Percentiles rank a stretch among this genome's conserved stretches.
phyloP scores from a whole-genome alignment of 495 filamentous ascomycete genomes.

The Neurospora sp. region DNA sequence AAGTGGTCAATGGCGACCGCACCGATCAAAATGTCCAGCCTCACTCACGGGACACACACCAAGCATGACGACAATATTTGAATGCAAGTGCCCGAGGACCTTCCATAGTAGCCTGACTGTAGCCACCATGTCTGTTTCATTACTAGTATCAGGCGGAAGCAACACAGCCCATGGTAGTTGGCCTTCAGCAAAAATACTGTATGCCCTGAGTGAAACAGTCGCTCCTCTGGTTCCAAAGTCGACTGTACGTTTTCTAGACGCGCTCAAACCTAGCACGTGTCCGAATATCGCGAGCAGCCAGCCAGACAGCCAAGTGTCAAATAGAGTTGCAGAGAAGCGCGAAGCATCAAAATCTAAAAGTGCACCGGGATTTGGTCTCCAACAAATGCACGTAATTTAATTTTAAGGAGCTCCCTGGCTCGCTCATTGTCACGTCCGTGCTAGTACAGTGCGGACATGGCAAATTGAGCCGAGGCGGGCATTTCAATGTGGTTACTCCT shows the following conservation, averaged over 20 bases:
- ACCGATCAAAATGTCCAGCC: background rate
- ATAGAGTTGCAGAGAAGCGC: background rate
- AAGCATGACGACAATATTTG: background rate
- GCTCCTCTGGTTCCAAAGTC: background rate
- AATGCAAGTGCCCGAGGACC: background rate
- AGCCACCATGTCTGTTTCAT: background rate
- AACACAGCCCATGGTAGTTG: background rate
- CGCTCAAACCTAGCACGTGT: background rate
- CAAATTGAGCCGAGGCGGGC: background rate
- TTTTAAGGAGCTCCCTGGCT: background rate
- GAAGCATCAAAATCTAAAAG: background rate
- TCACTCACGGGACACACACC: background rate
- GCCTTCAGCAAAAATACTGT: background rate
- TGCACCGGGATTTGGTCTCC: background rate
- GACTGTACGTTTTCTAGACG: background rate
- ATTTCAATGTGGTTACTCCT: background rate
- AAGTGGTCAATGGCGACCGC: background rate
- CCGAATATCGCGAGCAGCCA: background rate
- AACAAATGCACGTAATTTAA: background rate
- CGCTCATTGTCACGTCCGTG: background rate
- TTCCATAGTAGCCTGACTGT: background rate
- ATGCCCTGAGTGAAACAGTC: background rate
- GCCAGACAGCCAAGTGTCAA: background rate
- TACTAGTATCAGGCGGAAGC: background rate
- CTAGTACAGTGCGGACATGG: background rate